A percentile compares a stretch with the other conserved stretches of the same genome.
Evolutionary conservation across 2,329 filamentous ascomycete species (phyloP).

Genomic region (Talaromyces pinophilus): DNA sequence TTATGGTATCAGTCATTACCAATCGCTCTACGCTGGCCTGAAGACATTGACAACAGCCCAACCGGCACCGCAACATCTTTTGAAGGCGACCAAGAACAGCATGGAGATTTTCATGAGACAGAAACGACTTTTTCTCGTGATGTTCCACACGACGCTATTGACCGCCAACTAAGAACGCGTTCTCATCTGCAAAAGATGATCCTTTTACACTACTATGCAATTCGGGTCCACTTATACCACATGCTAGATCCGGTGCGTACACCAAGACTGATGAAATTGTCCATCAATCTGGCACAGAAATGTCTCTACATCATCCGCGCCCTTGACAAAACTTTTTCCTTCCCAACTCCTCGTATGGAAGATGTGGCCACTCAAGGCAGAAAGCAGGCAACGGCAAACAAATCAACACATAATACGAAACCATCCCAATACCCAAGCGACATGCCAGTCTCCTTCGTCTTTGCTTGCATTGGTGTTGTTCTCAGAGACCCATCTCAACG

Average conservation of each 20-base stretch:
- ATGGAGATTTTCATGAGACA: background rate
- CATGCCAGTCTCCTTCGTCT: conserved; percentile 8
- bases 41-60: background rate
- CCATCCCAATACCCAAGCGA: conserved; percentile 6
- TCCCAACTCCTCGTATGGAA: background rate
- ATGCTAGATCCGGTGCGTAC: conserved; percentile 6
- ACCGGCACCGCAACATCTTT: background rate
- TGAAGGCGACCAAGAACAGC: background rate
- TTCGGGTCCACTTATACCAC: conserved; percentile 9
- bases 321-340: background rate
- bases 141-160: background rate
- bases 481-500: conserved; percentile 3
- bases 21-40: conserved; percentile 2
- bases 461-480: conserved; percentile 2
- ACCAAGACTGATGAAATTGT: background rate
- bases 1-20: conserved; percentile 8
- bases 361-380: background rate
- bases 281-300: conserved; percentile 8
- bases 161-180: background rate
- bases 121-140: background rate
- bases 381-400: background rate
- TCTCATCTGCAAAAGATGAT: conserved; percentile 12
- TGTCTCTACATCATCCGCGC: conserved; percentile 3
- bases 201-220: conserved; percentile 7
- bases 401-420: background rate